Conservation (phyloP, 1,284 basidiomycete genomes). For the Chondrostereum purpureum region DNA sequence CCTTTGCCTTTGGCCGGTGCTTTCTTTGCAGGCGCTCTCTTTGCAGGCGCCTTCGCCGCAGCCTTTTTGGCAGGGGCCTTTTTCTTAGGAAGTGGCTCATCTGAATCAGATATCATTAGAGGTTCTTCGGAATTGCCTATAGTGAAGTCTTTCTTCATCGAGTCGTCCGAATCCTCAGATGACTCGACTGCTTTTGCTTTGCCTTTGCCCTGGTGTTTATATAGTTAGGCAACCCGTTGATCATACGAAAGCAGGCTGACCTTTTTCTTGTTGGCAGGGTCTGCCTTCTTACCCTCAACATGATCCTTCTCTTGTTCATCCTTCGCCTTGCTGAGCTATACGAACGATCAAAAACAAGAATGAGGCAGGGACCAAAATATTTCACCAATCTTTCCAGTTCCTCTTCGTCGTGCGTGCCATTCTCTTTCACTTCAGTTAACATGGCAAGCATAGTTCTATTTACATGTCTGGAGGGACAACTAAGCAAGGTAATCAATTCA, state of each 20-base stretch:
- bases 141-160: slow-evolving; percentile 70
- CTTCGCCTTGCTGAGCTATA: slow-evolving; percentile 59
- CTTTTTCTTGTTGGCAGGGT: slow-evolving; percentile 35
- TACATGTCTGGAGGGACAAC: slow-evolving; percentile 54
- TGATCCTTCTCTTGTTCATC: slow-evolving; percentile 63
- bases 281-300: slow-evolving; percentile 32
- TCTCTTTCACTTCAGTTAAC: slow-evolving; percentile 57
- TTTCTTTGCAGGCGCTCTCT: slow-evolving; percentile 46
- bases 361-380: slow-evolving; percentile 17
- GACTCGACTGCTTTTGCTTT: slow-evolving; percentile 45
- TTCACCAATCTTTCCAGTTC: slow-evolving; percentile 69
- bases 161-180: slow-evolving; percentile 63
- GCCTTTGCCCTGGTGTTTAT: slow-evolving; percentile 33
- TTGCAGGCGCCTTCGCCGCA: slow-evolving; percentile 27
- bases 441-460: slow-evolving; percentile 52
- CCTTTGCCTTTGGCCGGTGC: slow-evolving; percentile 24
- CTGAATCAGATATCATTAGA: slow-evolving; percentile 43
- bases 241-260: slow-evolving; percentile 18
- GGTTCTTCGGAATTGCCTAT: slow-evolving; percentile 33
- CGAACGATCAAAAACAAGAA: background rate
- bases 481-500: background rate
- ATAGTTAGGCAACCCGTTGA: slow-evolving; percentile 4
- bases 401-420: slow-evolving; percentile 58
- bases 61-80: slow-evolving; percentile 41
- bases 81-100: slow-evolving; percentile 45